A percentile compares a stretch with the other conserved stretches of the same genome.
These are phyloP conservation scores for Wickerhamiella alocasiicola DNA, from an alignment of 805 yeast genomes.

Conservation along the genomic window DNA sequence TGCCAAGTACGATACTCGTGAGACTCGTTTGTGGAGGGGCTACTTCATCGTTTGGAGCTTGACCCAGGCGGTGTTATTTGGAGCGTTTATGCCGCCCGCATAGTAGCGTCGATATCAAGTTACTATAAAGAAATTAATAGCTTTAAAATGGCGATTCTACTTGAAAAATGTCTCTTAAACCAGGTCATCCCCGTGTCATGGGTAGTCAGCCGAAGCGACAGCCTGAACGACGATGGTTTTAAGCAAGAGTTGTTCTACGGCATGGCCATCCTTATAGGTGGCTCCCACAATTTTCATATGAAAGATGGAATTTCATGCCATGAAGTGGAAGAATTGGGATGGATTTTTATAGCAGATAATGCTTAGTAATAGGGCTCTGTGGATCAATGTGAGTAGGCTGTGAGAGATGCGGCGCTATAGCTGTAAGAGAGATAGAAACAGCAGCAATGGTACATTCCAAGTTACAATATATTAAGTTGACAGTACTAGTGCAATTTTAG, in stretches of 20 bases:
- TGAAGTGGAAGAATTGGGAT: not conserved
- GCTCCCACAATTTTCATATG: constrained; percentile 5
- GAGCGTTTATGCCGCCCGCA: constrained; percentile 91
- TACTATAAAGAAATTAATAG: too few species aligned
- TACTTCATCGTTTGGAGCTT: constrained; percentile 53
- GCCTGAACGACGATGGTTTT: constrained; percentile 99
- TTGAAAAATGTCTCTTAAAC: constrained; percentile 22
- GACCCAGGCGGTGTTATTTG: constrained; percentile 60
- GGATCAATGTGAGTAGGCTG: too few species aligned
- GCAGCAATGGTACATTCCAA: too few species aligned
- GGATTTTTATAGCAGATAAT: not conserved
- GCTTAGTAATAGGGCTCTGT: too few species aligned
- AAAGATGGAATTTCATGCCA: constrained; percentile 2
- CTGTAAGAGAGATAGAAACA: too few species aligned
- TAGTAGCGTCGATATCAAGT: too few species aligned
- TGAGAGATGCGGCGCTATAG: too few species aligned
- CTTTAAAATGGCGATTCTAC: constrained; percentile 11
- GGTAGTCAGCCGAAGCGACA: constrained; percentile 54
- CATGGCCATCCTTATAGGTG: constrained; percentile 7
- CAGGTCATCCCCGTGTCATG: constrained; percentile 98
- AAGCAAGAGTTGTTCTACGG: constrained; percentile 43
- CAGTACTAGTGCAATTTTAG: too few species aligned
- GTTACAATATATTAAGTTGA: too few species aligned
- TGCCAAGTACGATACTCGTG: constrained; percentile 30
- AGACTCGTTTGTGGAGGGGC: constrained; percentile 31